Percentiles rank a stretch among this genome's conserved stretches.
Conservation (phyloP, 805 yeast genomes). For the Torulaspora gathmanii region DNA sequence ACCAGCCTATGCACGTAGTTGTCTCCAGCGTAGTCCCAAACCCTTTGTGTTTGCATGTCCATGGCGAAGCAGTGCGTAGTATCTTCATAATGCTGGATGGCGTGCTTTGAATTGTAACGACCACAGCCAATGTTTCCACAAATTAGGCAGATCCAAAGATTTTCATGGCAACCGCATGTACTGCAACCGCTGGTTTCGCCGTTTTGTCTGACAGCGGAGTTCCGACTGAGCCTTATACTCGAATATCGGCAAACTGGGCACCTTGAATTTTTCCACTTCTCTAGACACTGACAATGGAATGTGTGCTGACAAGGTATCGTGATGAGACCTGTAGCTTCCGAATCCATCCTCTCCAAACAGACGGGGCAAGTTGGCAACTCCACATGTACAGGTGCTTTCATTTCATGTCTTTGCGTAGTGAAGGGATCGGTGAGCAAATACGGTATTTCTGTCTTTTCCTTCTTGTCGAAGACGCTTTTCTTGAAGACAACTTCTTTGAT, state of each 20-base stretch:
- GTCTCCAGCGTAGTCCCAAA: slow-evolving; percentile 94
- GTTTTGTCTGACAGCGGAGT: slow-evolving; percentile 30
- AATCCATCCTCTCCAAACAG: slow-evolving; percentile 83
- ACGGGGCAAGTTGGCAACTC: slow-evolving; percentile 94
- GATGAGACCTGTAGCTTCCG: slow-evolving; percentile 69
- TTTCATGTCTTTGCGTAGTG: slow-evolving; percentile 36
- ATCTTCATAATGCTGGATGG: slow-evolving; percentile 69
- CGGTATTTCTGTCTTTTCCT: slow-evolving; percentile 46
- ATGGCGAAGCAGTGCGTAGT: slow-evolving; percentile 87
- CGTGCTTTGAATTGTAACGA: slow-evolving; percentile 79
- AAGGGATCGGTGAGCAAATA: slow-evolving; percentile 71
- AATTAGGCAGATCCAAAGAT: slow-evolving; percentile 82
- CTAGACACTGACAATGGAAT: slow-evolving; percentile 81
- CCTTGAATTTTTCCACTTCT: slow-evolving; percentile 84
- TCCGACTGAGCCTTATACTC: slow-evolving; percentile 35
- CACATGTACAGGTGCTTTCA: slow-evolving; percentile 29
- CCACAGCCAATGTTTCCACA: slow-evolving; percentile 95
- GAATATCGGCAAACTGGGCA: slow-evolving; percentile 91
- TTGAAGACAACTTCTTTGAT: slow-evolving; percentile 56
- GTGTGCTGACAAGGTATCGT: slow-evolving; percentile 93
- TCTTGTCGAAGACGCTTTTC: slow-evolving; percentile 20
- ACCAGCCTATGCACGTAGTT: slow-evolving; percentile 81
- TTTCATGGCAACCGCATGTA: slow-evolving; percentile 53
- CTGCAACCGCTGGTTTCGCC: slow-evolving; percentile 40
- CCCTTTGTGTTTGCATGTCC: slow-evolving; percentile 79